These are phyloP conservation scores for Psilocybe sp. DNA, from an alignment of 768 basidiomycete genomes.

Conservation along the genomic window DNA sequence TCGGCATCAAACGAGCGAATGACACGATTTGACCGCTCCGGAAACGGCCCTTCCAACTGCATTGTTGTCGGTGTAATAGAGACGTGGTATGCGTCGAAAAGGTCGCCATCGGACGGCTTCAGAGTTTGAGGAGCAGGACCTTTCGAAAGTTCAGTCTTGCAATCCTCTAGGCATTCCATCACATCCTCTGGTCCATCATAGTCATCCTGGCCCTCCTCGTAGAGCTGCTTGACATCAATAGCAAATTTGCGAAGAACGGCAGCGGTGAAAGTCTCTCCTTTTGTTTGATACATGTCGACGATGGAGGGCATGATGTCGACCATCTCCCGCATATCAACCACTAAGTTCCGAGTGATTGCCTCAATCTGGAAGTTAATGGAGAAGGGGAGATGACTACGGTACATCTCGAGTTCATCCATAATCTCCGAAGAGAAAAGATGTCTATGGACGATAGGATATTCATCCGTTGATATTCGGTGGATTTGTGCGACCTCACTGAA, in stretches of 20 bases:
- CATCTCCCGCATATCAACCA: conserved; percentile 51
- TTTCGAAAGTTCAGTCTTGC: conserved; percentile 21
- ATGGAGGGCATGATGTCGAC: conserved; percentile 38
- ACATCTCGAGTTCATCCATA: conserved; percentile 27
- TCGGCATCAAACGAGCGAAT: conserved; percentile 46
- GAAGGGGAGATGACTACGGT: conserved; percentile 40
- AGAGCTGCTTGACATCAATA: conserved; percentile 21
- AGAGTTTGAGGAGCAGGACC: conserved; percentile 18
- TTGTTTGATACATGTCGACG: conserved; percentile 18
- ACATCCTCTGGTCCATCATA: conserved; percentile 20
- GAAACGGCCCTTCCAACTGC: conserved; percentile 49
- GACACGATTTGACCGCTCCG: conserved; percentile 61
- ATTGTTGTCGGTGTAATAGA: conserved; percentile 55
- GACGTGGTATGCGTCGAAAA: conserved; percentile 28
- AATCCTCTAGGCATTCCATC: conserved; percentile 24
- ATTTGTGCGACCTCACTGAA: conserved; percentile 36
- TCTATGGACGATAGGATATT: conserved; percentile 38
- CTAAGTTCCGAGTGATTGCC: conserved; percentile 33
- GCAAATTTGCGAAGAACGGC: conserved; percentile 40
- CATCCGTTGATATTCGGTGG: conserved; percentile 28
- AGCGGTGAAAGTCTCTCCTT: conserved; percentile 35
- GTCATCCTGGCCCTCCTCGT: conserved; percentile 15
- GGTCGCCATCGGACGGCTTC: conserved; percentile 28
- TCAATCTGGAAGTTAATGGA: conserved; percentile 59
- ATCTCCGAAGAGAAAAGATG: conserved; percentile 39